Base-by-base conservation (phyloP, 192 early-diverging fungal species). In the Backusella morwellensis region DNA sequence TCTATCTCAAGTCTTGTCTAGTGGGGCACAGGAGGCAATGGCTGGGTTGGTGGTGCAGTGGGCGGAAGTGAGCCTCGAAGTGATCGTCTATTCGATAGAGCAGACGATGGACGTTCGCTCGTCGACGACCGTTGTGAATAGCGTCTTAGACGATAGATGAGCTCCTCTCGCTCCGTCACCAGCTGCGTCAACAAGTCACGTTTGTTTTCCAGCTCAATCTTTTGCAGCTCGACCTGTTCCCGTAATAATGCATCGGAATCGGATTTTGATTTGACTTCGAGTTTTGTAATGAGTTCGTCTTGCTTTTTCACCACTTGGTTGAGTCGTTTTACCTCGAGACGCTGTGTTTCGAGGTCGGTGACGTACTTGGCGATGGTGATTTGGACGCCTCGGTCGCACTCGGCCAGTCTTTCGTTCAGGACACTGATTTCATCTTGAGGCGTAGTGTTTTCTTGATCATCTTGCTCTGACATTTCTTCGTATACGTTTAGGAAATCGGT, bases 321-420 rank as follows among this genome's bases (percentile, higher is more conserved):
- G 5, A 79, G 32, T 41, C 21, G 14, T n/a, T 75, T 74, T 29
- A 23, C 69, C 29, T 68, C 67, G 7, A 79, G 34, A 15, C 78
- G 42, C 21, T 79, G 66, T 6, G 34, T 66, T 26, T 79, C 78
- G 11, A 79, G 26, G 6, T 79, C 78, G 7, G 52, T 50, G 5
- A 79, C 78, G 26, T 79, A 79, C 35, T 79, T 74, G 9, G 47
- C 50, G 15, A 79, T 54, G 0, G 78, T 70, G 68, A 73, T 67
- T 21, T 79, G 47, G 6, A 79, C 38, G 8, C 68, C 73, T 75
- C 44, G 23, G 34, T 79, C 78, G 63, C 54, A 75, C 3, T 66
- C 78, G 7, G 29, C 38, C 17, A 78, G 35, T 41, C 56, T 17
- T 29, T 50, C 35, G 36, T 70, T 41, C 47, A 35, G 44, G 1